Evolutionary conservation across 345 rosid genomes (phyloP).

Genomic region (Conringia planisiliqua): DNA sequence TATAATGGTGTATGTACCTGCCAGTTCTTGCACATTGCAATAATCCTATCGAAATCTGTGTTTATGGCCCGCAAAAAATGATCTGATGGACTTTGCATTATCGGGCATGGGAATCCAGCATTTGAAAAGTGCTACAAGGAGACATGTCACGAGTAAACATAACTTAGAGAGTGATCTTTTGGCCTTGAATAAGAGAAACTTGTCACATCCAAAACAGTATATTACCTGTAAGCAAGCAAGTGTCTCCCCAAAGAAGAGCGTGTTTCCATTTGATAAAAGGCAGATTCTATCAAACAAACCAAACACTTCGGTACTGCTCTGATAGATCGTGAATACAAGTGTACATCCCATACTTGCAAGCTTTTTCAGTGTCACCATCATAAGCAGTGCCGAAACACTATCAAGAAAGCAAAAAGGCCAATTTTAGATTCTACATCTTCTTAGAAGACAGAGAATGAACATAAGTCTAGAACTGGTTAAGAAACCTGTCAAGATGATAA

Average conservation of each 20-base stretch:
- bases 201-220: not conserved
- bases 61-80: constrained; percentile 97
- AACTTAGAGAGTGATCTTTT: not conserved
- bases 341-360: constrained; percentile 98
- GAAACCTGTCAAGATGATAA: constrained; percentile 89
- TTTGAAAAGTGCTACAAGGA: constrained; percentile 87
- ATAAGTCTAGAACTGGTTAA: constrained; percentile 4
- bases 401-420: not conserved
- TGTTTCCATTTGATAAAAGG: constrained; percentile 95
- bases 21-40: constrained; percentile 98
- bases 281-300: constrained; percentile 98
- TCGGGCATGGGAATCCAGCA: constrained; percentile 99
- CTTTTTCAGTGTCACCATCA: constrained; percentile 99
- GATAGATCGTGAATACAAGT: constrained; percentile 80
- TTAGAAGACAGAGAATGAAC: not conserved
- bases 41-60: constrained; percentile 97
- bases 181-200: not conserved
- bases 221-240: constrained; percentile 95
- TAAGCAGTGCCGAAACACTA: constrained; percentile 97
- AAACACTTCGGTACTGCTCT: constrained; percentile 98
- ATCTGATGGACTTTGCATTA: constrained; percentile 99
- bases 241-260: constrained; percentile 95
- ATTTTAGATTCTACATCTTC: not conserved
- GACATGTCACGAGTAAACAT: not conserved
- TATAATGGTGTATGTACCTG: constrained; percentile 50